phyloP scores from a whole-genome alignment of 441 rosid species.

The Erysimum pusillum region DNA sequence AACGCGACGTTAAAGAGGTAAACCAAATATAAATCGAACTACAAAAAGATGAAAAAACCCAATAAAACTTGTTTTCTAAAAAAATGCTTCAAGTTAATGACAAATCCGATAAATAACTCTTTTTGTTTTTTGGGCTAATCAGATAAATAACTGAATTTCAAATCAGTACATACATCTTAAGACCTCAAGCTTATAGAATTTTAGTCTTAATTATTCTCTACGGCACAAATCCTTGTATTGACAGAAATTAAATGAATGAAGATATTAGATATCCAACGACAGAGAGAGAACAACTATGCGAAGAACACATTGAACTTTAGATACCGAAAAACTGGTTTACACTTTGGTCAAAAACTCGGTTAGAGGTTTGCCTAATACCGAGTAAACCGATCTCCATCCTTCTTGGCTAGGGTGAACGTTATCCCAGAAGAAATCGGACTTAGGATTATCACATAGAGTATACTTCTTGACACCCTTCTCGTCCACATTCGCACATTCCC shows the following conservation, averaged over 20 bases:
- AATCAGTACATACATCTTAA: neutral
- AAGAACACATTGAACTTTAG: neutral
- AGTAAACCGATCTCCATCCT: constrained; percentile 43
- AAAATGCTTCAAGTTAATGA: neutral
- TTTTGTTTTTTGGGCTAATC: no score
- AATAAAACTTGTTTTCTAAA: neutral
- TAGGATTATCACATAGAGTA: neutral
- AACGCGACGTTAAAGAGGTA: neutral
- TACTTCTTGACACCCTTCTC: neutral
- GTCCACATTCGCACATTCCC: neutral
- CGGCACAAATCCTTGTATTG: no score
- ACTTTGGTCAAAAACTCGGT: constrained; percentile 10
- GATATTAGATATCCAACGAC: no score
- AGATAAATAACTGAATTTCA: no score
- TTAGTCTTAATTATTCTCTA: no score
- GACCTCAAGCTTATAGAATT: no score
- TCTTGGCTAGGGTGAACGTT: constrained; percentile 34
- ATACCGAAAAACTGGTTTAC: neutral
- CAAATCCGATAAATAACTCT: no score
- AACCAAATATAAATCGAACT: neutral
- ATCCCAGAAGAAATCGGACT: constrained; percentile 46
- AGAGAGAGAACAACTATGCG: no score
- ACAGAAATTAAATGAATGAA: no score
- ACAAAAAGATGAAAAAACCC: neutral
- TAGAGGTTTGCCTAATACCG: constrained; percentile 8